A percentile compares a stretch with the other conserved stretches of the same genome.
These are phyloP conservation scores for Zygosaccharomyces kombuchaensis DNA, from an alignment of 805 yeast species.

Conservation along the genomic window DNA sequence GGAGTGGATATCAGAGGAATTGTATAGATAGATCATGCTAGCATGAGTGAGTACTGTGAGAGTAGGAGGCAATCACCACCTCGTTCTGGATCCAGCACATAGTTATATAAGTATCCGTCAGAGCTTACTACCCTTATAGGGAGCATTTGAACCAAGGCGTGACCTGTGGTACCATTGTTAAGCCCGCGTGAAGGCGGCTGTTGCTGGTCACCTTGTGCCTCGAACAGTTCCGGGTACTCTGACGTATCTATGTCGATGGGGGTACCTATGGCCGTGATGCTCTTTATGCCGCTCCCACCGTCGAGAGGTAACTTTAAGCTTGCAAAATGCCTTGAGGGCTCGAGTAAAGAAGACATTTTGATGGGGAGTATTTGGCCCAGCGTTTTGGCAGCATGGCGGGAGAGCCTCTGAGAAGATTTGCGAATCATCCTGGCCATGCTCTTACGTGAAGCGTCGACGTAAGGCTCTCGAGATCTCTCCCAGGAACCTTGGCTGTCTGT, in stretches of 20 bases:
- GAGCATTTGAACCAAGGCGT: slow-evolving; percentile 34
- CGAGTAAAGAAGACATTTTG: slow-evolving; percentile 74
- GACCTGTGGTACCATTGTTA: slow-evolving; percentile 3
- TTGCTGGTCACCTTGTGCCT: slow-evolving; percentile 6
- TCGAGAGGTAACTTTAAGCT: slow-evolving; percentile 65
- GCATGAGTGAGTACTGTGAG: slow-evolving; percentile 57
- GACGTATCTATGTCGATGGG: slow-evolving; percentile 28
- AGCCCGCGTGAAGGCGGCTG: not conserved
- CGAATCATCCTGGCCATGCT: slow-evolving; percentile 73
- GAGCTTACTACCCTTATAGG: slow-evolving; percentile 66
- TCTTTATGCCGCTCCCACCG: slow-evolving; percentile 17
- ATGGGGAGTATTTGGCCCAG: slow-evolving; percentile 82
- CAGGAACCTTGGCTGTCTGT: slow-evolving; percentile 10
- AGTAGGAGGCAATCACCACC: slow-evolving; percentile 90
- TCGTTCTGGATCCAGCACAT: slow-evolving; percentile 74
- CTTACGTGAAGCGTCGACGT: slow-evolving; percentile 64
- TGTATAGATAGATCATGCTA: slow-evolving; percentile 10
- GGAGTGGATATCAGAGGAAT: not conserved
- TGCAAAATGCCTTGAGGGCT: slow-evolving; percentile 90
- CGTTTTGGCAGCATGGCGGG: slow-evolving; percentile 77
- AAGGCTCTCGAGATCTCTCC: slow-evolving; percentile 45
- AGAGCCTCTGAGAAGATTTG: slow-evolving; percentile 71
- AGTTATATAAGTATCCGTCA: slow-evolving; percentile 76
- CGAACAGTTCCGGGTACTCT: slow-evolving; percentile 32
- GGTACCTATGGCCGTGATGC: slow-evolving; percentile 35